Conservation (phyloP, 768 basidiomycete genomes). For the Kwoniella pini region DNA sequence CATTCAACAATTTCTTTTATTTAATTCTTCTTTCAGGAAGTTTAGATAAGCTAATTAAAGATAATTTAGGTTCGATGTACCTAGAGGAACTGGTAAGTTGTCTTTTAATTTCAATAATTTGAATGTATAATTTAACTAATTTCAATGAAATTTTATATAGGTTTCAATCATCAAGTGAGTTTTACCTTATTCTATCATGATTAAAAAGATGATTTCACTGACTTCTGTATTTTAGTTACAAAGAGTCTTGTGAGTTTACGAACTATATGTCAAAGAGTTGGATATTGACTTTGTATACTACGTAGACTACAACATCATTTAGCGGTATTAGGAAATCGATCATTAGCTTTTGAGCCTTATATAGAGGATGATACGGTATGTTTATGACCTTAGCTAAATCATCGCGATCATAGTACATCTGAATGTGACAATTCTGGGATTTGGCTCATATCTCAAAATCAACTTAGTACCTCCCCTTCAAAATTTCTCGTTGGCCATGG, state of each 20-base stretch:
- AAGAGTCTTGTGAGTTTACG: constrained; percentile 41
- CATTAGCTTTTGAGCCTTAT: constrained; percentile 50
- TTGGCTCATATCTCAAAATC: background rate
- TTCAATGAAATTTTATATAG: constrained; percentile 16
- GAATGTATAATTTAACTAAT: background rate
- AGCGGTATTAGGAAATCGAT: constrained; percentile 43
- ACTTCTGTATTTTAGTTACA: constrained; percentile 36
- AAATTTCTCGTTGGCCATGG: constrained; percentile 41
- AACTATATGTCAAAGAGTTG: background rate
- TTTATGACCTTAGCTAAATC: no score
- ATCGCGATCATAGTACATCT: no score
- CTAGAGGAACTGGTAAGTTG: constrained; percentile 42
- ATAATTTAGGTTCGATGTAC: constrained; percentile 43
- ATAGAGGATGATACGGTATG: constrained; percentile 46
- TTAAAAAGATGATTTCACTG: background rate
- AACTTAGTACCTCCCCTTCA: constrained; percentile 33
- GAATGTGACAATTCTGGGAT: no score
- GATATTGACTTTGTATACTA: background rate
- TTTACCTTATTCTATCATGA: constrained; percentile 1
- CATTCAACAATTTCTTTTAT: background rate
- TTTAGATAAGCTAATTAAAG: background rate
- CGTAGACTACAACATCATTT: constrained; percentile 50
- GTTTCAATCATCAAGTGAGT: constrained; percentile 51
- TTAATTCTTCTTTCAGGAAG: no score
- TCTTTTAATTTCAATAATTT: background rate